These are phyloP conservation scores for Kuraishia cidri DNA, from an alignment of 805 yeast species.

Conservation along the genomic window DNA sequence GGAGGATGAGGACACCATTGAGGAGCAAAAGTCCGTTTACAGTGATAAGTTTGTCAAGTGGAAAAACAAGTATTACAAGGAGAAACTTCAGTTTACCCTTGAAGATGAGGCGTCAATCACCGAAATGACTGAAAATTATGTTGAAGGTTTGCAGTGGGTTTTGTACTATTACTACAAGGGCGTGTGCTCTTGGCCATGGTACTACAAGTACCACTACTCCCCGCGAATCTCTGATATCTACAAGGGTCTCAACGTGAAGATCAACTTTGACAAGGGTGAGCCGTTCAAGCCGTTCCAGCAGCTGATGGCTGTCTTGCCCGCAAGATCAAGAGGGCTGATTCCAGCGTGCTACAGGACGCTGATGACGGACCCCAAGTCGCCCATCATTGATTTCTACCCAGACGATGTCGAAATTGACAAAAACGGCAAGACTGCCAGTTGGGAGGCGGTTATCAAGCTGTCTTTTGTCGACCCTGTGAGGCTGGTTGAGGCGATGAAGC, in stretches of 20 bases:
- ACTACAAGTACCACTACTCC: slow-evolving; percentile 79
- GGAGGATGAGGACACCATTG: slow-evolving; percentile 46
- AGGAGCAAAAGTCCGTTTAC: slow-evolving; percentile 54
- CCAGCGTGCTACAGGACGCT: slow-evolving; percentile 72
- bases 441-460: slow-evolving; percentile 96
- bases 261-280: slow-evolving; percentile 55
- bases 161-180: slow-evolving; percentile 85
- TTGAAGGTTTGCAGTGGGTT: slow-evolving; percentile 98
- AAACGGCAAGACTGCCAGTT: slow-evolving; percentile 92
- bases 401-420: slow-evolving; percentile 77
- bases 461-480: slow-evolving; percentile 85
- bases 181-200: slow-evolving; percentile 96
- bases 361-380: slow-evolving; percentile 81
- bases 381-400: slow-evolving; percentile 88
- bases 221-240: slow-evolving; percentile 88
- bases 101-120: slow-evolving; percentile 48
- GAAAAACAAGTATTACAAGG: slow-evolving; percentile 80
- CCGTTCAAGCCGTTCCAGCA: slow-evolving; percentile 95
- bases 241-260: slow-evolving; percentile 57
- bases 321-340: slow-evolving; percentile 72
- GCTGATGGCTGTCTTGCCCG: slow-evolving; percentile 95
- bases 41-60: slow-evolving; percentile 67
- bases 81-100: slow-evolving; percentile 66
- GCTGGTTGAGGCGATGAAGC: slow-evolving; percentile 62
- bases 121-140: slow-evolving; percentile 69